Evolutionary conservation across 371 early-diverging fungal genomes (phyloP).

Genomic region (Thermomucor indicae-seudaticae): DNA sequence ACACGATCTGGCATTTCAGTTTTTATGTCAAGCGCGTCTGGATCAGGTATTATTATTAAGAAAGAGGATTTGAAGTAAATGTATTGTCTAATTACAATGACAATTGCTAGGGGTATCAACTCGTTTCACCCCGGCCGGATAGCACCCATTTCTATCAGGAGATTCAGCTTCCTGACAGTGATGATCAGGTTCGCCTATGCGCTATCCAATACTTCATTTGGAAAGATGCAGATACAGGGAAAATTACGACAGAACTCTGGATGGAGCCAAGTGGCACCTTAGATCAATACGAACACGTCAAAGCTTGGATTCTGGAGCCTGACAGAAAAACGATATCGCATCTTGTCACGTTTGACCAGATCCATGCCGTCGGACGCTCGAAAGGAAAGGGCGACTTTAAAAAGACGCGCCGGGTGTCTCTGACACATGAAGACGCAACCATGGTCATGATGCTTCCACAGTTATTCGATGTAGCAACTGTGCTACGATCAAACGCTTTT

Average conservation of each 20-base stretch:
- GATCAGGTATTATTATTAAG: constrained; percentile 53
- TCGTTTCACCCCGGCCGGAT: constrained; percentile 55
- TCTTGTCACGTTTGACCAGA: constrained; percentile 73
- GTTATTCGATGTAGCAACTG: constrained; percentile 42
- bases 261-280: constrained; percentile 60
- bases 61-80: too few species aligned
- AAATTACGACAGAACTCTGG: constrained; percentile 73
- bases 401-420: constrained; percentile 6
- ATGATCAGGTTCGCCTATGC: constrained; percentile 25
- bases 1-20: constrained; percentile 69
- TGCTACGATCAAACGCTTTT: constrained; percentile 44
- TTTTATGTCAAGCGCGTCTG: constrained; percentile 65
- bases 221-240: constrained; percentile 53
- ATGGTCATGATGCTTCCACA: constrained; percentile 35
- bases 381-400: constrained; percentile 29
- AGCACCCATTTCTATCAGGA: constrained; percentile 71
- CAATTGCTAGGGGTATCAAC: constrained; percentile 36
- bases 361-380: constrained; percentile 59
- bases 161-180: constrained; percentile 18
- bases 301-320: constrained; percentile 48
- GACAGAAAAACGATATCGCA: constrained; percentile 64
- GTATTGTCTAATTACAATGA: too few species aligned
- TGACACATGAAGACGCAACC: constrained; percentile 2
- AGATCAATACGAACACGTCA: constrained; percentile 36
- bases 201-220: constrained; percentile 69